These are phyloP conservation scores for Psilocybe tampanensis DNA, from an alignment of 768 basidiomycete species.

Conservation along the genomic window DNA sequence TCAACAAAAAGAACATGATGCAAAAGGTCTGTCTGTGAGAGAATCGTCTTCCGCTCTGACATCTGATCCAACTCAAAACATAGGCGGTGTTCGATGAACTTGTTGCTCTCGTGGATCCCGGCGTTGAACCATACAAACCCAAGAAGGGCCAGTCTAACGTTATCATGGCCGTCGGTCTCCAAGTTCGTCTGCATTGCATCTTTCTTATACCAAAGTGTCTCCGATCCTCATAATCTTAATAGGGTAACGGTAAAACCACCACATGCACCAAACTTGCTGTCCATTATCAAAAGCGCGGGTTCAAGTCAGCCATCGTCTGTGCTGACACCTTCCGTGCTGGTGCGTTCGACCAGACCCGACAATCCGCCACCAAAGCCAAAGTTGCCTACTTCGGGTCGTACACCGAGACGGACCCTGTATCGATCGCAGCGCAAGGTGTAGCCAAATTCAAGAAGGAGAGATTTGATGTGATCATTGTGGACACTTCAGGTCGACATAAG, in stretches of 20 bases:
- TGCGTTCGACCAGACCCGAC: slow-evolving; percentile 98
- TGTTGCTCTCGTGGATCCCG: slow-evolving; percentile 93
- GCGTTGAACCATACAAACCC: slow-evolving; percentile 94
- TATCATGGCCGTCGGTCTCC: slow-evolving; percentile 96
- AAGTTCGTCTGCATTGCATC: slow-evolving; percentile 49
- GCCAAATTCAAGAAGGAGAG: slow-evolving; percentile 97
- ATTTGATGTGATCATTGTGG: slow-evolving; percentile 98
- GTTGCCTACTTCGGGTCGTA: slow-evolving; percentile 99
- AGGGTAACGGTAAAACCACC: slow-evolving; percentile 99
- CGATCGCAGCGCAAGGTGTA: slow-evolving; percentile 93
- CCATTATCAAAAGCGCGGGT: slow-evolving; percentile 94
- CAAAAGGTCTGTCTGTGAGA: slow-evolving; percentile 68
- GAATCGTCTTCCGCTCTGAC: neutral
- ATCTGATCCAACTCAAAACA: slow-evolving; percentile 2
- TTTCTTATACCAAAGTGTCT: neutral
- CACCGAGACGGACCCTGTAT: slow-evolving; percentile 97
- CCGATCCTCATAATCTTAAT: slow-evolving; percentile 3
- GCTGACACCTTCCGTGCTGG: slow-evolving; percentile 99
- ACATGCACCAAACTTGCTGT: slow-evolving; percentile 99
- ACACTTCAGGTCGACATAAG: slow-evolving; percentile 96
- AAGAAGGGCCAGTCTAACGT: slow-evolving; percentile 94
- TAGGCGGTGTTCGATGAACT: slow-evolving; percentile 98
- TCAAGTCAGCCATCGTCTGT: slow-evolving; percentile 97
- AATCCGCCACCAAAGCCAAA: slow-evolving; percentile 98
- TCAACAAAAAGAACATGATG: slow-evolving; percentile 83